A percentile compares a stretch with the other conserved stretches of the same genome.
Evolutionary conservation across 2,329 filamentous ascomycete genomes (phyloP).

Genomic region (Penicillium sp.): DNA sequence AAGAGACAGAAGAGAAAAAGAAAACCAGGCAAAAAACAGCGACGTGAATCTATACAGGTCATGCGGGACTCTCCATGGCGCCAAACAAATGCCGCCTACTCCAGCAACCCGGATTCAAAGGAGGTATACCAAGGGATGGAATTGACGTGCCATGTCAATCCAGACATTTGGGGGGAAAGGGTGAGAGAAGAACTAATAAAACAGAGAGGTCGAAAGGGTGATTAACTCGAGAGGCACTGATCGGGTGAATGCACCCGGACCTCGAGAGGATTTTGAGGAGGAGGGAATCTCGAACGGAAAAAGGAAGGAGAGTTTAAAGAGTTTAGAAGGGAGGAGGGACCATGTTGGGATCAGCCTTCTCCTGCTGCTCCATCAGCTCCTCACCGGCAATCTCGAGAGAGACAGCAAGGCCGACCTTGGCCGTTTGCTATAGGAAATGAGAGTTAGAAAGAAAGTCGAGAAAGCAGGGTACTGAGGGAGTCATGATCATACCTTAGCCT

Average conservation of each 20-base stretch:
- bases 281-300: constrained; percentile 51
- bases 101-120: constrained; percentile 42
- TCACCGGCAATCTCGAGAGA: constrained; percentile 86
- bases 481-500: constrained; percentile 78
- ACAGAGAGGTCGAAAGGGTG: constrained; percentile 45
- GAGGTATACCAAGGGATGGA: constrained; percentile 38
- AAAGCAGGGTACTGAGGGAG: constrained; percentile 29
- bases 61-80: constrained; percentile 44
- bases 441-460: constrained; percentile 17
- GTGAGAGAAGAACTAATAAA: constrained; percentile 54
- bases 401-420: constrained; percentile 92
- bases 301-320: background rate
- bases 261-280: constrained; percentile 53
- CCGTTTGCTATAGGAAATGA: constrained; percentile 71
- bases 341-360: constrained; percentile 56
- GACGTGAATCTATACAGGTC: constrained; percentile 47
- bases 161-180: constrained; percentile 32
- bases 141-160: constrained; percentile 40
- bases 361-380: constrained; percentile 85
- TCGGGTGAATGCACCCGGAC: constrained; percentile 4
- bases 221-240: constrained; percentile 33
- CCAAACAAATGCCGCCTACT: constrained; percentile 45
- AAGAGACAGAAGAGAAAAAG: constrained; percentile 7
- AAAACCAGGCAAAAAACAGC: constrained; percentile 29
- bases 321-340: constrained; percentile 58